These are phyloP conservation scores for Dillenia suffruticosa DNA, from an alignment of 164 flowering plant genomes.

Conservation along the genomic window DNA sequence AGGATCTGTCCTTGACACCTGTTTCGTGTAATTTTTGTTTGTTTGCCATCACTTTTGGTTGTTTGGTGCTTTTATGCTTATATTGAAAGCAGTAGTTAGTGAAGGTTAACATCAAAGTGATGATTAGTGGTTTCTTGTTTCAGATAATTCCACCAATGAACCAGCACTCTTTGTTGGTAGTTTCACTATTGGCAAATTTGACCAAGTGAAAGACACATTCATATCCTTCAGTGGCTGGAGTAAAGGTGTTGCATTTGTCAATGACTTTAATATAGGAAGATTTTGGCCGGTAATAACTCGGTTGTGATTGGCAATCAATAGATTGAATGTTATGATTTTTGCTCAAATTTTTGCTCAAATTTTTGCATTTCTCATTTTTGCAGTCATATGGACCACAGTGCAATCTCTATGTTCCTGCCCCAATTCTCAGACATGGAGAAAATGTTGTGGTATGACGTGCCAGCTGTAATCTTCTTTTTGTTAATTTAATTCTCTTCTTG, in stretches of 20 bases:
- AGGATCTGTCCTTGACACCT: too few species aligned
- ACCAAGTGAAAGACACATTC: slow-evolving; percentile 59
- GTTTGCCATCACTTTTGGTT: too few species aligned
- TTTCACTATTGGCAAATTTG: slow-evolving; percentile 31
- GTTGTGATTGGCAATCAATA: background rate
- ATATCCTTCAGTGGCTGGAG: slow-evolving; percentile 80
- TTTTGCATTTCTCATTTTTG: slow-evolving; percentile 5
- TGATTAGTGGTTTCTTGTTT: slow-evolving; percentile 5
- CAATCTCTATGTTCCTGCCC: slow-evolving; percentile 92
- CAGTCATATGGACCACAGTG: slow-evolving; percentile 91
- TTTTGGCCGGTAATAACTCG: slow-evolving; percentile 74
- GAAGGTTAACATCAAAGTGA: too few species aligned
- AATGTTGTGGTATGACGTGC: slow-evolving; percentile 62
- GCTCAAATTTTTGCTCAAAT: background rate
- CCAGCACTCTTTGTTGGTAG: slow-evolving; percentile 64
- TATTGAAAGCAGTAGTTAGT: too few species aligned
- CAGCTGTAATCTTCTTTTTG: background rate
- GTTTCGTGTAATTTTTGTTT: too few species aligned
- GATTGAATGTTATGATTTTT: background rate
- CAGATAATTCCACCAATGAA: slow-evolving; percentile 32
- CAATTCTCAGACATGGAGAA: slow-evolving; percentile 58
- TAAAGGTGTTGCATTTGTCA: slow-evolving; percentile 81
- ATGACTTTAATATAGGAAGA: slow-evolving; percentile 79
- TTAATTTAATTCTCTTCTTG: background rate
- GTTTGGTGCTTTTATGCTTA: too few species aligned